Evolutionary conservation across 2,329 filamentous ascomycete species (phyloP), one percentile per base, ranked within the genome.

Genomic region (Pyricularia sp.): DNA sequence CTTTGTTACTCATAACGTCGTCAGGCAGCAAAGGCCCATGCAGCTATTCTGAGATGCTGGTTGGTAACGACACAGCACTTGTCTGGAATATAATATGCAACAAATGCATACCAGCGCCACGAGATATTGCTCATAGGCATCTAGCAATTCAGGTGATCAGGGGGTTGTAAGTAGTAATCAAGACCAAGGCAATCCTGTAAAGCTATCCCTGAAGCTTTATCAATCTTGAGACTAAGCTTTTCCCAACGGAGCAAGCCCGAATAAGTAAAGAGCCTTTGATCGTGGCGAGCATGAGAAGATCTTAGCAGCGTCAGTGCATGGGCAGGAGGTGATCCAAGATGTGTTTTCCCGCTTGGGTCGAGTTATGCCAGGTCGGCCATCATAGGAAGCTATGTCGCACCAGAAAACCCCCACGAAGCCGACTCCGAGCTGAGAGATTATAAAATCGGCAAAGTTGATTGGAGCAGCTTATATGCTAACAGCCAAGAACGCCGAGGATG

Each of bases 401-500:
- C 3, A 69, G 30, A 44, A 68, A 68, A 65, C 65, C 69, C 28
- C 68, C 70, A 22, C 69, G 57, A 10, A 60, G 13, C 70, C 71
- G 60, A 72, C 65, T n/a, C 71, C 65, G 63, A 70, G 66, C 59
- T 70, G 69, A 19, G 66, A 69, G 5, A 67, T 66, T 61, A 71
- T 67, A 57, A 72, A 71, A 70, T 71, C 49, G 61, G 61, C 4
- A 8, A n/a, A n/a, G 64, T 67, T 62, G 67, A 78, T 81, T 1
- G 79, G 77, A 10, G 79, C 72, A 19, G 79, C 74, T 70, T 86
- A 83, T 28, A 86, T 77, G 7, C 79, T 76, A 40, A 83, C 82
- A 35, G 83, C 83, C 35, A 85, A 70, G 30, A 84, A 78, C 71
- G 70, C 75, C 74, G 77, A 62, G 71, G 69, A 79, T 70, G 9